Evolutionary conservation across 257 asterid genomes (phyloP), one percentile per base, ranked within the genome.

Genomic region (Capsicum chinense): DNA sequence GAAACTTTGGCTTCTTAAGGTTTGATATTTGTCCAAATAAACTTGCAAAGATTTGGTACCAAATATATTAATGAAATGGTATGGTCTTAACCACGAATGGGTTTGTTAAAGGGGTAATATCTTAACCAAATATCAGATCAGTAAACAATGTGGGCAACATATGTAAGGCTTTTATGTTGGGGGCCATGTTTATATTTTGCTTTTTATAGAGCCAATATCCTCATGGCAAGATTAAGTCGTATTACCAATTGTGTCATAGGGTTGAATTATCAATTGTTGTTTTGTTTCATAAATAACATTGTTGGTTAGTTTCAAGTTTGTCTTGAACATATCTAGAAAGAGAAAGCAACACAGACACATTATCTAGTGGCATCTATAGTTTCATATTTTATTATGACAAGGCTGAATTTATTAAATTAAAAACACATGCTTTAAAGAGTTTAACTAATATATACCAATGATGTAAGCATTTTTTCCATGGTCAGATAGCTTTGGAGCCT

Each of bases 111-210:
- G 76, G 81, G 70, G 57, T 78, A 78, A 35, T 26, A 54, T 78
- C 47, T 16, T 78, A 78, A 78, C 82, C 50, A 35, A 59, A 19
- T 21, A 42, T 39, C 26, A 15, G 70, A 62, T 56, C 42, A 71
- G 19, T 13, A 57, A 10, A 37, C 2, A 13, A 66, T 74, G 69
- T 74, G 83, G 80, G 83, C 19, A 26, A 86, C 81, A 83, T 85
- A 81, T 86, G 81, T 86, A 64, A 57, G 85, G 58, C 42, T 10
- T 52, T 4, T 9, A 73, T 60, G 66, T 69, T 21, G 17, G 42
- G 73, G 8, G 56, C 48, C 42, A 39, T 4, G 42, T 2, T 2
- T 39, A 39, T 39, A 4, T 39, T 39, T 39, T 39, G 42, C 42
- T 39, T 57, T 19, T 42, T 9, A 9, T 3, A 0, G 50, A 47